Evolutionary conservation across 2,329 filamentous ascomycete genomes (phyloP).

Genomic region (Aspergillus ustus): DNA sequence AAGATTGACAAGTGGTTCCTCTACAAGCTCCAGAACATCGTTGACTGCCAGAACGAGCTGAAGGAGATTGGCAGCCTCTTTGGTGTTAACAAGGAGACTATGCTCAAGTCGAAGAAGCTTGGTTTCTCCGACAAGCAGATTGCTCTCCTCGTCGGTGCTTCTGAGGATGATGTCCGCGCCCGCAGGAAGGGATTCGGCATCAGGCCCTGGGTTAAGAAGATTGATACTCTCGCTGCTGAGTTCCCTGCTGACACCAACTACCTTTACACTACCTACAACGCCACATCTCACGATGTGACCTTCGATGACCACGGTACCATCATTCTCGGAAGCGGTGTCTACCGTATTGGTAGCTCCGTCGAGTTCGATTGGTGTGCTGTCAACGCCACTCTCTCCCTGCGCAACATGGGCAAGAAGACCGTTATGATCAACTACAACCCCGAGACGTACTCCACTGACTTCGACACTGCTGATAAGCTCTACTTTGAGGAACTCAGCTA

Average conservation of each 20-base stretch:
- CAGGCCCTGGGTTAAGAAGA: conserved; percentile 95
- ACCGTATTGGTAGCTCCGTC: conserved; percentile 95
- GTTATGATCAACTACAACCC: conserved; percentile 96
- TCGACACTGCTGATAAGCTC: conserved; percentile 84
- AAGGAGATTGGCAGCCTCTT: conserved; percentile 81
- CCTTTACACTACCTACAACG: conserved; percentile 97
- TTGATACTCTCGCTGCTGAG: conserved; percentile 95
- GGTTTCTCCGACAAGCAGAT: conserved; percentile 98
- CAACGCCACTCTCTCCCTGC: conserved; percentile 81
- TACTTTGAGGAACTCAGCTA: conserved; percentile 98
- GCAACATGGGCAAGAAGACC: conserved; percentile 91
- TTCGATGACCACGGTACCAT: conserved; percentile 92
- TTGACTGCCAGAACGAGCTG: conserved; percentile 84
- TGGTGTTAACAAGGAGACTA: conserved; percentile 83
- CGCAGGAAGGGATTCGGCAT: conserved; percentile 85
- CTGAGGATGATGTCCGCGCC: conserved; percentile 87
- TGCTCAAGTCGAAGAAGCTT: conserved; percentile 93
- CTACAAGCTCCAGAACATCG: conserved; percentile 97
- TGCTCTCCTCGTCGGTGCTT: conserved; percentile 78
- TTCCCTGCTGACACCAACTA: conserved; percentile 96
- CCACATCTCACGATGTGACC: conserved; percentile 86
- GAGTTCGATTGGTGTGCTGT: conserved; percentile 99
- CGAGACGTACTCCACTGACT: conserved; percentile 82
- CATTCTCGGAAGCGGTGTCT: conserved; percentile 91
- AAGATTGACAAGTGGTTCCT: conserved; percentile 99